These are phyloP conservation scores for Ceratocystis cubensis DNA, from an alignment of 2,329 filamentous ascomycete genomes.

Conservation along the genomic window DNA sequence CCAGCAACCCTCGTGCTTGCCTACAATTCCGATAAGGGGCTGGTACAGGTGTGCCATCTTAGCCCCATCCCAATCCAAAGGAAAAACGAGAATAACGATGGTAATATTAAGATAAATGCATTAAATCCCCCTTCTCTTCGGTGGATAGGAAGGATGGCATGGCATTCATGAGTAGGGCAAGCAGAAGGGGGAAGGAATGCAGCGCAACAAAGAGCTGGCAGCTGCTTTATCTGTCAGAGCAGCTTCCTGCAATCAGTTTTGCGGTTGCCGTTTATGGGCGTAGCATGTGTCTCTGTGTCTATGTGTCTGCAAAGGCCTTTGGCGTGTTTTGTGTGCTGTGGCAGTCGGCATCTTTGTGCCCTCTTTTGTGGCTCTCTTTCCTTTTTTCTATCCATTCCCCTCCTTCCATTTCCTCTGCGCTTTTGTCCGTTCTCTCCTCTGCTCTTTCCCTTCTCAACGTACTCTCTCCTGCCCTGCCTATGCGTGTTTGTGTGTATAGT, in stretches of 20 bases:
- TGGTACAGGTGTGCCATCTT: neutral
- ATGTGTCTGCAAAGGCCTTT: neutral
- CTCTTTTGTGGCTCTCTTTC: neutral
- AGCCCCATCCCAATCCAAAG: neutral
- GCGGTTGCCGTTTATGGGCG: neutral
- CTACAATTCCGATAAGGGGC: neutral
- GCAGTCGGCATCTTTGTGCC: neutral
- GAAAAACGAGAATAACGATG: neutral
- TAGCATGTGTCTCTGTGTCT: neutral
- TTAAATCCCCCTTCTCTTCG: neutral
- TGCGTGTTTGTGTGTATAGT: neutral
- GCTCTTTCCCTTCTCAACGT: neutral
- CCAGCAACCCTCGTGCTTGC: neutral
- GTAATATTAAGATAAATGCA: neutral
- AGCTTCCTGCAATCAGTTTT: conserved; percentile 2
- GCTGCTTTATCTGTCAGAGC: conserved; percentile 2
- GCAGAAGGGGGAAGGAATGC: conserved; percentile 8
- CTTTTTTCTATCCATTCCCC: neutral
- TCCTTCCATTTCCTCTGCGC: neutral
- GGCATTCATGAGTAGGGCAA: neutral
- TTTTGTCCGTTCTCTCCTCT: neutral
- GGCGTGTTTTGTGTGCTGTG: neutral
- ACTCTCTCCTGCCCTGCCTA: neutral
- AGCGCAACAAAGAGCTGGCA: conserved; percentile 10
- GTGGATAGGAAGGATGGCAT: neutral